Conservation (phyloP, 2,329 filamentous ascomycete genomes). For the Rhinocladiella similis region DNA sequence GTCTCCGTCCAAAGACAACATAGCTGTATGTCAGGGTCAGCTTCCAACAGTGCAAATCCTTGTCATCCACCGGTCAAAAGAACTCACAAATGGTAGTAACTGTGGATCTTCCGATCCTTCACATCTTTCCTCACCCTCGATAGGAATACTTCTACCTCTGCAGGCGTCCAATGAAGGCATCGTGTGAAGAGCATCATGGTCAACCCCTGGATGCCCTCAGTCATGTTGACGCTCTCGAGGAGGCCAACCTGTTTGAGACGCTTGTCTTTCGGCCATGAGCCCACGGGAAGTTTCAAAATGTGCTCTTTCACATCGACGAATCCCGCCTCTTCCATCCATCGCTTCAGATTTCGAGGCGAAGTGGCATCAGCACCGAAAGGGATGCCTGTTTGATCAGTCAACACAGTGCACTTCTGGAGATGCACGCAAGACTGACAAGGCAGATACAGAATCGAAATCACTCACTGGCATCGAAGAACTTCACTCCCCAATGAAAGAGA, state of each 20-base stretch:
- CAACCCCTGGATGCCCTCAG: constrained; percentile 29
- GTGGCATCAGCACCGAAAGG: constrained; percentile 25
- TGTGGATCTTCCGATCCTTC: constrained; percentile 16
- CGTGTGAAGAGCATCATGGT: constrained; percentile 29
- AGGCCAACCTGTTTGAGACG: constrained; percentile 31
- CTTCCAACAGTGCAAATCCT: too few relatives aligned
- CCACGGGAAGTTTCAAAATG: constrained; percentile 30
- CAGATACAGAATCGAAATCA: constrained; percentile 35
- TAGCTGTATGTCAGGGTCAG: too few relatives aligned
- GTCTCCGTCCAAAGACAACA: too few relatives aligned
- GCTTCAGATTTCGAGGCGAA: constrained; percentile 29
- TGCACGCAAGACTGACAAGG: not conserved
- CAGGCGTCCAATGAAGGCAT: constrained; percentile 28
- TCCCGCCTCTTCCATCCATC: constrained; percentile 24
- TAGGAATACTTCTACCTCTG: constrained; percentile 27
- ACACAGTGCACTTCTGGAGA: constrained; percentile 24
- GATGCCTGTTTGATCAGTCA: constrained; percentile 30
- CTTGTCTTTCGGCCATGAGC: constrained; percentile 33
- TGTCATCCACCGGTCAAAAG: too few relatives aligned
- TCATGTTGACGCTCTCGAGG: constrained; percentile 24
- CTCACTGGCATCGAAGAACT: too few relatives aligned
- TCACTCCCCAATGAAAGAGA: too few relatives aligned
- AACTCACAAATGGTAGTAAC: constrained; percentile 20
- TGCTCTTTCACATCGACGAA: constrained; percentile 31
- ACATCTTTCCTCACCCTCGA: constrained; percentile 25